Conservation (phyloP, 2,329 filamentous ascomycete species). For the Neoscytalidium dimidiatum region DNA sequence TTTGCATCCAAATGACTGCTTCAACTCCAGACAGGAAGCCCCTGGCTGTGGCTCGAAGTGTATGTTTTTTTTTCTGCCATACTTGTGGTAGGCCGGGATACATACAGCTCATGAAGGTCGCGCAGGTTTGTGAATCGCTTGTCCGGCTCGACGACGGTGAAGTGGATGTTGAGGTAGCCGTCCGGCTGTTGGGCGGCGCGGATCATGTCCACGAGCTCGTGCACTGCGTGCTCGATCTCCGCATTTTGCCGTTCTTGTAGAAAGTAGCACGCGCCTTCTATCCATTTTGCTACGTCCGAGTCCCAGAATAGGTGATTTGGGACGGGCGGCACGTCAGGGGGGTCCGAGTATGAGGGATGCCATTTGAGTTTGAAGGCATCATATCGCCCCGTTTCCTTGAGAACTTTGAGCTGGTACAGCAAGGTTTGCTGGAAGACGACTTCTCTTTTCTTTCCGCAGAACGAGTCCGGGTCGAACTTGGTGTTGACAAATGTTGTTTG, state of each 20-base stretch:
- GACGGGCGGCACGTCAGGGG: conserved; percentile 55
- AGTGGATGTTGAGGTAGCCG: conserved; percentile 66
- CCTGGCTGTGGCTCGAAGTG: too few species aligned
- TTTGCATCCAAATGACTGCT: too few species aligned
- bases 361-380: conserved; percentile 57
- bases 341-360: conserved; percentile 56
- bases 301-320: conserved; percentile 65
- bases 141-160: conserved; percentile 58
- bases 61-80: too few species aligned
- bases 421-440: conserved; percentile 49
- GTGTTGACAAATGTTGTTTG: conserved; percentile 44
- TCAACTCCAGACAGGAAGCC: too few species aligned
- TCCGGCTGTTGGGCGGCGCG: conserved; percentile 58
- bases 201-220: conserved; percentile 62
- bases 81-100: too few species aligned
- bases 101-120: conserved; percentile 63
- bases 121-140: conserved; percentile 60
- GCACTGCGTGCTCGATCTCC: conserved; percentile 53
- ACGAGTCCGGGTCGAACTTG: conserved; percentile 33
- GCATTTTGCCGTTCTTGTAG: conserved; percentile 45
- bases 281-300: conserved; percentile 60
- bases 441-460: conserved; percentile 42
- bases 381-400: conserved; percentile 58
- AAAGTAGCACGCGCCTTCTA: conserved; percentile 64
- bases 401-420: conserved; percentile 54